Evolutionary conservation across 2,329 filamentous ascomycete species (phyloP).

Genomic region (Leptodontidium sp.): DNA sequence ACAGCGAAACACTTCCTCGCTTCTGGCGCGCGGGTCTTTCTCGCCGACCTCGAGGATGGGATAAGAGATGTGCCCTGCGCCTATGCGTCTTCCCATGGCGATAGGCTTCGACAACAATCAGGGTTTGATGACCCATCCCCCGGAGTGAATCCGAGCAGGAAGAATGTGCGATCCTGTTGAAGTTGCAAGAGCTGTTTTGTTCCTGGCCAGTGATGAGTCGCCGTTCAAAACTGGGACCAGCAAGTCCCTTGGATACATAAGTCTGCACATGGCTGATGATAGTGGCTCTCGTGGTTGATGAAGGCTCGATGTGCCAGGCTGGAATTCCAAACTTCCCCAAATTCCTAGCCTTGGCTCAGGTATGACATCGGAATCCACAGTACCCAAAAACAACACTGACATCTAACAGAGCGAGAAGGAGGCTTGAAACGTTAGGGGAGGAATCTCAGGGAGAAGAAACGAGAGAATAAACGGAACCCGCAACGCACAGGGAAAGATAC

Average conservation of each 20-base stretch:
- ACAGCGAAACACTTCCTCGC: not conserved
- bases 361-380: not conserved
- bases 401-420: too few species aligned
- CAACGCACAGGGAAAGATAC: too few species aligned
- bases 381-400: too few species aligned
- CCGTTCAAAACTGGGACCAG: conserved; percentile 2
- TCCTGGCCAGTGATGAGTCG: not conserved
- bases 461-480: too few species aligned
- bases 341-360: not conserved
- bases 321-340: not conserved
- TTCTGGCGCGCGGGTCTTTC: not conserved
- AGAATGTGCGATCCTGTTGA: too few species aligned
- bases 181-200: not conserved
- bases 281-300: not conserved
- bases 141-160: too few species aligned
- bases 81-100: too few species aligned
- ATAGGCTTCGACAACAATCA: too few species aligned
- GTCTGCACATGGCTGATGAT: not conserved
- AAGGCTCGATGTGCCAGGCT: not conserved
- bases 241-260: not conserved
- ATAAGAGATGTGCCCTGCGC: too few species aligned
- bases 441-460: too few species aligned
- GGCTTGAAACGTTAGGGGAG: too few species aligned
- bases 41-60: not conserved
- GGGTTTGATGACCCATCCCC: too few species aligned